Percentiles rank a stretch among this genome's conserved stretches.
phyloP scores from a whole-genome alignment of 1,284 basidiomycete species.

The Cutaneotrichosporon spelunceum region DNA sequence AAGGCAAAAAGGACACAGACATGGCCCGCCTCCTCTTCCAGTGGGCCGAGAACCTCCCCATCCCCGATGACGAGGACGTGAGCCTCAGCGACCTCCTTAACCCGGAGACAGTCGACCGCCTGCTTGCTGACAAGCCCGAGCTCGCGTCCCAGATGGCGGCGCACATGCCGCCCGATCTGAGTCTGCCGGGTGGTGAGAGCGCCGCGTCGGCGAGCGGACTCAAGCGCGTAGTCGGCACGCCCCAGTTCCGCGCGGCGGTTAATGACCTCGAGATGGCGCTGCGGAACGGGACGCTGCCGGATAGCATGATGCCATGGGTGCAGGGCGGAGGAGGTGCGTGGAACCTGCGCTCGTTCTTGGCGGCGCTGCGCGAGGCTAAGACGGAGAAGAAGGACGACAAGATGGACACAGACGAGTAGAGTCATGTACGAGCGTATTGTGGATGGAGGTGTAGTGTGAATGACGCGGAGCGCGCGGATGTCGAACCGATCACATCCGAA shows the following conservation, averaged over 20 bases:
- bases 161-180: constrained; percentile 41
- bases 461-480: no score
- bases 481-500: no score
- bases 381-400: constrained; percentile 15
- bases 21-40: constrained; percentile 42
- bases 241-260: constrained; percentile 49
- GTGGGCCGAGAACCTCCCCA: constrained; percentile 34
- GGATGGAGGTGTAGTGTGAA: no score
- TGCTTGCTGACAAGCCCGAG: constrained; percentile 32
- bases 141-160: constrained; percentile 35
- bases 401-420: constrained; percentile 22
- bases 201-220: constrained; percentile 31
- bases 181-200: constrained; percentile 21
- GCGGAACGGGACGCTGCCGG: constrained; percentile 44
- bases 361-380: constrained; percentile 25
- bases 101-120: constrained; percentile 34
- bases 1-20: constrained; percentile 25
- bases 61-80: constrained; percentile 32
- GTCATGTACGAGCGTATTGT: no score
- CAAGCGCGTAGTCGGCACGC: constrained; percentile 42
- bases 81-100: constrained; percentile 46
- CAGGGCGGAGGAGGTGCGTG: constrained; percentile 27
- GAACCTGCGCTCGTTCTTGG: constrained; percentile 45
- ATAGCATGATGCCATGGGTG: constrained; percentile 45
- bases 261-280: constrained; percentile 48